Base-by-base conservation (phyloP, 805 yeast species). In the Candida ascalaphidarum region DNA sequence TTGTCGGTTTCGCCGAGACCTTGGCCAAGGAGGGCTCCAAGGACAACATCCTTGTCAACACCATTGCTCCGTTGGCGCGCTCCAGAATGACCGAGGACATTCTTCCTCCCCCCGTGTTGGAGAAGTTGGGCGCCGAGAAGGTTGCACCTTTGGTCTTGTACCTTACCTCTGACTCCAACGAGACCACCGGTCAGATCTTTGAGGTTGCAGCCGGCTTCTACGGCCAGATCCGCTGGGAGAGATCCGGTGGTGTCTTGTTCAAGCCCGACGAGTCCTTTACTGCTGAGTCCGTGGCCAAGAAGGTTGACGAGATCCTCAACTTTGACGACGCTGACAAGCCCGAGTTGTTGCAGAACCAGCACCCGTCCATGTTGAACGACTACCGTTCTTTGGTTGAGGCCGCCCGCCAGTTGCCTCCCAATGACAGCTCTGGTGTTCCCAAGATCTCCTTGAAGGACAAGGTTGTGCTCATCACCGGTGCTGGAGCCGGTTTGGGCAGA, bases 161-260 rank as follows among this genome's bases (percentile, higher is more conserved):
- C 52, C 66, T 89, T 39, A 63, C 85, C 3, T 89, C 82, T 48
- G 83, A 79, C 26, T 52, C 66, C 27, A 54, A 46, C 34, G 59
- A 65, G 25, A 72, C 81, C 14, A 71, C 78, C 24, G 85, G 89
- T 38, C 75, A 86, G 23, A 79, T 81, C 30, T 89, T 72, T 57
- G 96, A 89, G 62, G 79, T 83, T 39, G 98, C 96, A 17, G 97
- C 95, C 23, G 97, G 97, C 1, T 81, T 79, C 52, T 84, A 71
- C 54, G 84, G 86, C 22, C 94, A 85, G 58, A 79, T 89, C 36
- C 74, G 96, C 49, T 89, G 96, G 96, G 89, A 89, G 59, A 75
- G 97, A 52, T 76, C 89, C 17, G 73, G 81, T 11, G 98, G 97
- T 41, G 82, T 74, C 34, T 64, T 78, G 37, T 81, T 89, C 63